These are phyloP conservation scores for Metarhizium rileyi DNA, from an alignment of 2,329 filamentous ascomycete species.

Conservation along the genomic window DNA sequence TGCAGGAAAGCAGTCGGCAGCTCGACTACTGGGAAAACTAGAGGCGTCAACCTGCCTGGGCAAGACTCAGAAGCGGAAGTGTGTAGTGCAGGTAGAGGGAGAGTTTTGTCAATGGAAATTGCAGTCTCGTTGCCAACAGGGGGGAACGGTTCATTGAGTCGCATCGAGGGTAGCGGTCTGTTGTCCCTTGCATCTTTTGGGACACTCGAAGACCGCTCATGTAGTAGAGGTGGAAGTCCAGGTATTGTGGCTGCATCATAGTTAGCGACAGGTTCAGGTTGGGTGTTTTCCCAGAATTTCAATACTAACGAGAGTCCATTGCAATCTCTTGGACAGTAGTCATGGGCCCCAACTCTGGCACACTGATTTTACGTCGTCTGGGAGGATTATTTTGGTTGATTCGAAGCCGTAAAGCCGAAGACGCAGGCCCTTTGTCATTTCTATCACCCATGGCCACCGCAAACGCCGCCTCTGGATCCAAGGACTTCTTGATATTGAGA, in stretches of 20 bases:
- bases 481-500: slow-evolving; percentile 31
- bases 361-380: slow-evolving; percentile 52
- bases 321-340: slow-evolving; percentile 56
- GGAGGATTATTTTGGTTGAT: slow-evolving; percentile 48
- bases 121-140: slow-evolving; percentile 14
- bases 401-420: slow-evolving; percentile 34
- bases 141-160: not conserved
- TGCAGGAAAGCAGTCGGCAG: slow-evolving; percentile 13
- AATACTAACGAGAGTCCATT: slow-evolving; percentile 60
- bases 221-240: slow-evolving; percentile 52
- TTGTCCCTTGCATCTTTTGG: slow-evolving; percentile 21
- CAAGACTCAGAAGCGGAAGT: slow-evolving; percentile 39
- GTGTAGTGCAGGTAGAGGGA: slow-evolving; percentile 13
- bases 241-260: slow-evolving; percentile 50
- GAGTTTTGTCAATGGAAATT: slow-evolving; percentile 15
- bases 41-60: slow-evolving; percentile 34
- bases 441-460: slow-evolving; percentile 34
- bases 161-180: slow-evolving; percentile 7
- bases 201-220: slow-evolving; percentile 56
- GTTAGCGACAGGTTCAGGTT: slow-evolving; percentile 10
- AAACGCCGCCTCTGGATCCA: slow-evolving; percentile 41
- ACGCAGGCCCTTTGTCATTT: slow-evolving; percentile 27
- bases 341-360: slow-evolving; percentile 57
- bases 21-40: slow-evolving; percentile 39
- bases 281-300: not conserved